Conservation (phyloP, 1,284 basidiomycete genomes). For the Sphaerobolus stellatus region DNA sequence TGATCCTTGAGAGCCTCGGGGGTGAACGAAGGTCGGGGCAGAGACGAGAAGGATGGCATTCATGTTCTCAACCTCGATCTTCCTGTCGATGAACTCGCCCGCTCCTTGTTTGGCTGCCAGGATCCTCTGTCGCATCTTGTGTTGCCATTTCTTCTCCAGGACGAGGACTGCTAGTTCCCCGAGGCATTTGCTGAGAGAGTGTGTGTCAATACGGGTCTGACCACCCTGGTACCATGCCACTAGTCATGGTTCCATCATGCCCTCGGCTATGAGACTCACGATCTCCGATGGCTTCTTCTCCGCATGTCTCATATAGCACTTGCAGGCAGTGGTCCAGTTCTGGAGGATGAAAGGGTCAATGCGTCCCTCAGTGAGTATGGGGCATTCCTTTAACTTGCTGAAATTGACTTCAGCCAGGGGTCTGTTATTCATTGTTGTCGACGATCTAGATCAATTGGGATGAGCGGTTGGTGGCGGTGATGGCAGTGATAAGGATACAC, state of each 20-base stretch:
- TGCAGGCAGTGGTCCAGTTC: background rate
- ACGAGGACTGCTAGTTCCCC: background rate
- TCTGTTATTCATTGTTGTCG: no score
- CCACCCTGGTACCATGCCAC: background rate
- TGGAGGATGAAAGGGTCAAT: background rate
- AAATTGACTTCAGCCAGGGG: background rate
- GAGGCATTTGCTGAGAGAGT: slow-evolving; percentile 14
- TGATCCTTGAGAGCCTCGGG: background rate
- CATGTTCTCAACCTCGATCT: background rate
- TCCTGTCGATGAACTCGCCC: background rate
- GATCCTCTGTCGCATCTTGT: background rate
- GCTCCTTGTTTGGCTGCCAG: background rate
- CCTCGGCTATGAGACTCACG: background rate
- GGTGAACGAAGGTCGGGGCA: background rate
- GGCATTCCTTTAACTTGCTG: background rate
- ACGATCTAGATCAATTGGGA: no score
- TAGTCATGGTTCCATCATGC: background rate
- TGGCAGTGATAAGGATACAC: no score
- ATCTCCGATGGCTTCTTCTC: background rate
- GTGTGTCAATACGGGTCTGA: slow-evolving; percentile 14
- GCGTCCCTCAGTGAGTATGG: background rate
- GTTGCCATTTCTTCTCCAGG: background rate
- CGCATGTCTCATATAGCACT: background rate
- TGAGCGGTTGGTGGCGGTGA: no score
- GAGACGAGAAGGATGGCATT: background rate